Evolutionary conservation across 1,139 yeast genomes (phyloP), one percentile per base, ranked within the genome.

Genomic region (Zygosaccharomyces sapae): DNA sequence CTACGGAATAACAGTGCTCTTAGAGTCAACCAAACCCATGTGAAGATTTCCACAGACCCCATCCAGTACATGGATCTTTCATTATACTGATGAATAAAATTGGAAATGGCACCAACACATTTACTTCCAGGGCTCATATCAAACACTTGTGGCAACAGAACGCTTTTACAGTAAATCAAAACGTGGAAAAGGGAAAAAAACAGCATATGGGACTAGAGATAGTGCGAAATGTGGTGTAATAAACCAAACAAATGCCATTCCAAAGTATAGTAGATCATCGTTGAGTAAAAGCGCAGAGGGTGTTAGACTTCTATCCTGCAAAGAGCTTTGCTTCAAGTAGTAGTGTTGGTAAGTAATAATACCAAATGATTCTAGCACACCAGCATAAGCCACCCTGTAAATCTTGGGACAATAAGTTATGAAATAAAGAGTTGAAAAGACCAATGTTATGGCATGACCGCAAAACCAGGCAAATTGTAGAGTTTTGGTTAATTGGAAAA

Each of bases 131-230:
- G 39, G 67, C 63, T 70, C 31, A 75, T 68, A 47, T 76, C 67
- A 41, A 80, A 79, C 39, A 84, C 68, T 7, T 78, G 72, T 31
- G 97, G 96, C 49, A 89, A 72, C 53, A 90, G 59, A 57, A 76
- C 79, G 38, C 81, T 75, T 58, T 84, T 80, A 49, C 76, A 55
- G 72, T 86, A 85, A 50, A 81, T 81, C 57, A 85, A 68, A 29
- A 78, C 79, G 69, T 86, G 95, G 77, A 86, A 85, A 31, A 80
- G 59, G 12, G 95, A 80, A 66, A 82, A n/a, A 86, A 52, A 83
- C 70, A 45, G 76, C 68, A 60, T 83, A 86, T 35, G 95, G 90
- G 10, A 80, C 65, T 54, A 83, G 67, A 0, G 90, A 74, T 48
- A 83, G 63, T 47, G 74, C 69, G 51, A 76, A 73, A 46, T 76